Conservation (phyloP, 202 grass and related monocot species). For the Bolboschoenoplectus hybrid region DNA sequence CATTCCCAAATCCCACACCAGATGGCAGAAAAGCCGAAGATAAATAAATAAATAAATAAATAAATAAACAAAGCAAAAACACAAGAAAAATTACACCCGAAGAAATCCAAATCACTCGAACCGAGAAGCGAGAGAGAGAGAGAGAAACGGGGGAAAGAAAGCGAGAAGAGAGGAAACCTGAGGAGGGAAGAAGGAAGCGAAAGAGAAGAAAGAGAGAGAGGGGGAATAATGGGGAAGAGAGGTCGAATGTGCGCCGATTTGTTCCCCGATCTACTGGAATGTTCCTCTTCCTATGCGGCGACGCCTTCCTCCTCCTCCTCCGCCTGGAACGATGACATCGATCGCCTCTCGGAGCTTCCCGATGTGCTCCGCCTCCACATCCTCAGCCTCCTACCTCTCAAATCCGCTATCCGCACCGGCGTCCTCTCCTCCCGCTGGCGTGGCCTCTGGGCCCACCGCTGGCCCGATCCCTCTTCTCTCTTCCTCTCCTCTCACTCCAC, state of each 20-base stretch:
- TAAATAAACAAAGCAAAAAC: not conserved
- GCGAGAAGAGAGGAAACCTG: not conserved
- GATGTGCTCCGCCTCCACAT: slow-evolving; percentile 80
- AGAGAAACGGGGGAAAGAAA: not conserved
- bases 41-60: slow-evolving; percentile 5
- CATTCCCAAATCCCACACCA: not conserved
- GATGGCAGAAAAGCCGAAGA: not conserved
- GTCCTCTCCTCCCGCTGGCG: slow-evolving; percentile 70
- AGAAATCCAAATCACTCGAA: not conserved
- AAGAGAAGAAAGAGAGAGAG: not conserved
- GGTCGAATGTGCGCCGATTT: slow-evolving; percentile 20
- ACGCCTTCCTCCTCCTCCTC: slow-evolving; percentile 37
- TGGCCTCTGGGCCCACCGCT: slow-evolving; percentile 65
- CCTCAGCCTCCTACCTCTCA: slow-evolving; percentile 78
- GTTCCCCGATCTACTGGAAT: slow-evolving; percentile 40
- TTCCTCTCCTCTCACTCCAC: not conserved
- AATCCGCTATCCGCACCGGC: slow-evolving; percentile 73
- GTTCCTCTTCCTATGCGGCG: slow-evolving; percentile 9
- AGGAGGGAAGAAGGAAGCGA: not conserved
- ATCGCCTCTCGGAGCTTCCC: slow-evolving; percentile 67
- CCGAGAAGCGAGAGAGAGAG: not conserved
- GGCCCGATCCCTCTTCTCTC: slow-evolving; percentile 64
- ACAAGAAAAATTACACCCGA: not conserved
- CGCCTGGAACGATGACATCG: slow-evolving; percentile 45
- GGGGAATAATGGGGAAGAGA: not conserved